Evolutionary conservation across 495 filamentous ascomycete genomes (phyloP).

Genomic region (Penicillium lagena): DNA sequence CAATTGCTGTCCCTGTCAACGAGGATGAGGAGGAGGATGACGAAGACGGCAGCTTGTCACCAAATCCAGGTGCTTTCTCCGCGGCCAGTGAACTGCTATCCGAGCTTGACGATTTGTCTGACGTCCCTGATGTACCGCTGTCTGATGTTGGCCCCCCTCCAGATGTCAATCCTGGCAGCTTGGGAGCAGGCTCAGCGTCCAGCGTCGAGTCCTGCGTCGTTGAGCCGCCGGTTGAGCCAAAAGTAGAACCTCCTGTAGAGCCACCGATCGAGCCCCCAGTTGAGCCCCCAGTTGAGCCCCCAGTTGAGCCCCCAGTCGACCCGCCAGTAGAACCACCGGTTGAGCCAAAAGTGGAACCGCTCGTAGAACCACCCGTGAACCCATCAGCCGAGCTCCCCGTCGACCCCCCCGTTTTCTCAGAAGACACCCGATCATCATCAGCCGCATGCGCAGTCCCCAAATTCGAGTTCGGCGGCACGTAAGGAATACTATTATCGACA

Average conservation of each 20-base stretch:
- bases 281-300: constrained; percentile 1
- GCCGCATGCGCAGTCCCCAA: too few relatives aligned
- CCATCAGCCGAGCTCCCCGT: background rate
- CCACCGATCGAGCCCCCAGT: background rate
- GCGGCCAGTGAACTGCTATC: too few relatives aligned
- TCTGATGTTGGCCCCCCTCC: constrained; percentile 37
- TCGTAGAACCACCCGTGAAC: too few relatives aligned
- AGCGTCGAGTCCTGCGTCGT: background rate
- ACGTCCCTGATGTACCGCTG: too few relatives aligned
- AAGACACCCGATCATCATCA: background rate
- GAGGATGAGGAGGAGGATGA: too few relatives aligned
- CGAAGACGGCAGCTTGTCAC: too few relatives aligned
- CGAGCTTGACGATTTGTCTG: too few relatives aligned
- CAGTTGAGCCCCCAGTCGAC: background rate
- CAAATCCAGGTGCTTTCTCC: too few relatives aligned
- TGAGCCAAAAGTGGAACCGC: too few relatives aligned
- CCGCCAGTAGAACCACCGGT: too few relatives aligned
- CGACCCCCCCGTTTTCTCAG: background rate
- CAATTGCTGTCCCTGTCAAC: too few relatives aligned
- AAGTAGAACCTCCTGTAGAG: background rate
- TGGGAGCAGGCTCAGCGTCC: too few relatives aligned
- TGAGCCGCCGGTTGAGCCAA: background rate
- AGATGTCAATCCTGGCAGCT: constrained; percentile 36
- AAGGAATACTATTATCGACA: background rate
- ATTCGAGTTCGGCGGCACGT: background rate